Percentiles rank a stretch among this genome's conserved stretches.
These are phyloP conservation scores for Xylariaceae sp. DNA, from an alignment of 2,329 filamentous ascomycete species.

Conservation along the genomic window DNA sequence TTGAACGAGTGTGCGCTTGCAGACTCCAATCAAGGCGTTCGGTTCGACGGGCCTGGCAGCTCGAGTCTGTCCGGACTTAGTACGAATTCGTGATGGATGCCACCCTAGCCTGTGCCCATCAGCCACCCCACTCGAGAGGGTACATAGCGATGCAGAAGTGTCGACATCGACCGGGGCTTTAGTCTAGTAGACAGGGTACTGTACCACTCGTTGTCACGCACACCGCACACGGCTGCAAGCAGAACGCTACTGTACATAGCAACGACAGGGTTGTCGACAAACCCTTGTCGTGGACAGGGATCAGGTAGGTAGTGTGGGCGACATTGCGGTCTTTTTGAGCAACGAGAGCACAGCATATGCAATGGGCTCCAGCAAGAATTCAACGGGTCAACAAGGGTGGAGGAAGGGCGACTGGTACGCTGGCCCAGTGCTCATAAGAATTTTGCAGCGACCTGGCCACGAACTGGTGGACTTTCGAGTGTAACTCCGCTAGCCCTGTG, in stretches of 20 bases:
- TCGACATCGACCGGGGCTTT: not conserved
- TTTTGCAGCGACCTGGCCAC: conserved; percentile 19
- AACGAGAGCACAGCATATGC: conserved; percentile 20
- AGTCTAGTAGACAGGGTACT: too few species aligned
- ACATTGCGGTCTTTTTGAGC: conserved; percentile 18
- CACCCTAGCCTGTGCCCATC: conserved; percentile 21
- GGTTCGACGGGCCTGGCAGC: conserved; percentile 24
- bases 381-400: too few species aligned
- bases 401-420: conserved; percentile 19
- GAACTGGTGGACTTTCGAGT: conserved; percentile 21
- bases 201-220: conserved; percentile 30
- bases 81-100: conserved; percentile 21
- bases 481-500: conserved; percentile 25
- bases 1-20: conserved; percentile 39
- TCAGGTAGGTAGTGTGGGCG: conserved; percentile 13
- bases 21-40: conserved; percentile 39
- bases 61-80: conserved; percentile 23
- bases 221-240: conserved; percentile 28
- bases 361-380: conserved; percentile 25
- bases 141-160: conserved; percentile 29
- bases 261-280: too few species aligned
- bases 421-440: conserved; percentile 22
- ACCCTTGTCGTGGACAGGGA: too few species aligned
- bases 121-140: conserved; percentile 28
- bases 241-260: conserved; percentile 4